phyloP scores from a whole-genome alignment of 306 rosid genomes.

The Phaseolus lunatus region DNA sequence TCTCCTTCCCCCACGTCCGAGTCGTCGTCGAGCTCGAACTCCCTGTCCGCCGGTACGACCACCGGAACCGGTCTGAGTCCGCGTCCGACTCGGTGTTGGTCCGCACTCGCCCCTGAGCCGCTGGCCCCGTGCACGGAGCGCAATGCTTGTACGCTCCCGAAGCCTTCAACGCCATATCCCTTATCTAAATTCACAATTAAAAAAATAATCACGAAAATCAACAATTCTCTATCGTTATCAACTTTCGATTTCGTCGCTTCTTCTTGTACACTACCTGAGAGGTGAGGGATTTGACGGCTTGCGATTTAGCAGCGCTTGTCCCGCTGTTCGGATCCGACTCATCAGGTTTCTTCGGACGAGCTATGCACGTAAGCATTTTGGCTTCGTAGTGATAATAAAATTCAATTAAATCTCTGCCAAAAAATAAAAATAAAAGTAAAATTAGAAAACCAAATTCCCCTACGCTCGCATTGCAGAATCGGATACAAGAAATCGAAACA shows the following conservation, averaged over 20 bases:
- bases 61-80: slow-evolving; percentile 77
- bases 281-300: slow-evolving; percentile 79
- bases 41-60: slow-evolving; percentile 80
- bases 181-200: slow-evolving; percentile 54
- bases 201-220: background rate
- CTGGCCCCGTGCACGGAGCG: slow-evolving; percentile 77
- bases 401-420: slow-evolving; percentile 26
- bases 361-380: slow-evolving; percentile 90
- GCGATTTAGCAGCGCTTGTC: slow-evolving; percentile 52
- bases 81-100: slow-evolving; percentile 68
- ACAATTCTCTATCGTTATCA: background rate
- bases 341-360: slow-evolving; percentile 90
- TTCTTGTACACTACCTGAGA: slow-evolving; percentile 61
- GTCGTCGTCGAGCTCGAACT: slow-evolving; percentile 81
- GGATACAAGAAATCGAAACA: slow-evolving; percentile 13
- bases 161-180: slow-evolving; percentile 95
- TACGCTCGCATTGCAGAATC: slow-evolving; percentile 24
- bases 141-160: slow-evolving; percentile 89
- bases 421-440: background rate
- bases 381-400: background rate
- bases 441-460: background rate
- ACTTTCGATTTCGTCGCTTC: background rate
- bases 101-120: slow-evolving; percentile 50
- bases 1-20: slow-evolving; percentile 88
- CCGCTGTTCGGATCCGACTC: slow-evolving; percentile 62